Percentiles rank a stretch among this genome's conserved stretches.
phyloP scores from a whole-genome alignment of 208 protist species.

The Paratrypanosoma confusum region DNA sequence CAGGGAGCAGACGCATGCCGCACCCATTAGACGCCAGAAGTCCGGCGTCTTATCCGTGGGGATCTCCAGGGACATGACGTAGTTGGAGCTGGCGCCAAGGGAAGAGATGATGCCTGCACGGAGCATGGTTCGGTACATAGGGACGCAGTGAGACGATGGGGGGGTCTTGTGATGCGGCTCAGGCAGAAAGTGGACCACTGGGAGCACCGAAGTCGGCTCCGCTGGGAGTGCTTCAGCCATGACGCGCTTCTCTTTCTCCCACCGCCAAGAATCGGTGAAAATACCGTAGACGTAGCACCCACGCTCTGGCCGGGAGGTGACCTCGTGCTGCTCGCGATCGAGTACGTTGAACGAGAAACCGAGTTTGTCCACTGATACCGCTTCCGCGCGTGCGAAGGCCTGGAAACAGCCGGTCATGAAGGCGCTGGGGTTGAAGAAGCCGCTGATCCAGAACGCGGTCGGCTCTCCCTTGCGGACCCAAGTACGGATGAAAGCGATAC shows the following conservation, averaged over 20 bases:
- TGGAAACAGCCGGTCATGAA: slow-evolving; percentile 98
- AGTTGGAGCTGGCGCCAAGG: slow-evolving; percentile 94
- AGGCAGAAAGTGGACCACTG: slow-evolving; percentile 93
- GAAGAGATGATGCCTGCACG: slow-evolving; percentile 92
- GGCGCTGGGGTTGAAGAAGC: slow-evolving; percentile 98
- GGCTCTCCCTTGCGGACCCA: slow-evolving; percentile 93
- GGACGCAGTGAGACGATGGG: slow-evolving; percentile 59
- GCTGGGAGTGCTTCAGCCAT: slow-evolving; percentile 87
- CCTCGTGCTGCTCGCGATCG: slow-evolving; percentile 27
- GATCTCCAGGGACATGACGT: slow-evolving; percentile 84
- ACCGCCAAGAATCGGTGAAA: slow-evolving; percentile 94
- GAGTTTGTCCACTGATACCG: slow-evolving; percentile 94
- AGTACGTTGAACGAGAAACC: slow-evolving; percentile 89
- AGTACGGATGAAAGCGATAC: slow-evolving; percentile 88
- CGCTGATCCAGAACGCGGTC: slow-evolving; percentile 90
- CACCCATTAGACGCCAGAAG: slow-evolving; percentile 88
- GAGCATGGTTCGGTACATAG: slow-evolving; percentile 92
- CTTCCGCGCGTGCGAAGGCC: slow-evolving; percentile 90
- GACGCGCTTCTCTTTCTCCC: slow-evolving; percentile 54
- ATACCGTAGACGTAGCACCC: slow-evolving; percentile 96
- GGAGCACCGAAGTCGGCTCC: slow-evolving; percentile 82
- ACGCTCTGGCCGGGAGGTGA: slow-evolving; percentile 53
- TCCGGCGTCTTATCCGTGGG: slow-evolving; percentile 70
- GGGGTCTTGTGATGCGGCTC: slow-evolving; percentile 81
- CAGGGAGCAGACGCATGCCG: slow-evolving; percentile 81